Conservation (phyloP, 139 green algal species). For the Chlamydomonas urium region DNA sequence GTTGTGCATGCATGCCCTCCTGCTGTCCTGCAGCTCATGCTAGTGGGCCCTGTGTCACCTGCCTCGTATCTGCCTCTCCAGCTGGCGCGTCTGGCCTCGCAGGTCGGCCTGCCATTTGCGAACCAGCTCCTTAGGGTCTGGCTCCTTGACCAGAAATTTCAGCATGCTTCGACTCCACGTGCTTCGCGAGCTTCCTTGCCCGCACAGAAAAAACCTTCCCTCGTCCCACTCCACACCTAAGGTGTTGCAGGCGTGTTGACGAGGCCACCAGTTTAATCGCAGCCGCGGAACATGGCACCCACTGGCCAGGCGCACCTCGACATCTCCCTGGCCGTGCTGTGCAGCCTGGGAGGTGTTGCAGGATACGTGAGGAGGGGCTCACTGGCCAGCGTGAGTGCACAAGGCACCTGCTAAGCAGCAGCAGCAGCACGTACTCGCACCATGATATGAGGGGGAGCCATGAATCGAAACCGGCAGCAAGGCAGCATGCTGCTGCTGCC, state of each 20-base stretch:
- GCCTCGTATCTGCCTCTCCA: slow-evolving; percentile 52
- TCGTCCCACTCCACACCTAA: no score
- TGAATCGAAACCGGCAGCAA: not conserved
- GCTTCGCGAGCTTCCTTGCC: no score
- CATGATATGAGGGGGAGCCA: not conserved
- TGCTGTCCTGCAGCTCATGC: no score
- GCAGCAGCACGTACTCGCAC: not conserved
- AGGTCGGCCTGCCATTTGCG: slow-evolving; percentile 53
- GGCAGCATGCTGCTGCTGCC: not conserved
- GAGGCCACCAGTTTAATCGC: no score
- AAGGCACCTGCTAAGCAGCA: not conserved
- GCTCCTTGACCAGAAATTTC: slow-evolving; percentile 13
- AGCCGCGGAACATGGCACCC: not conserved
- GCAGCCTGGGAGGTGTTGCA: not conserved
- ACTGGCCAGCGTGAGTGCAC: not conserved
- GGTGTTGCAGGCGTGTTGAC: no score
- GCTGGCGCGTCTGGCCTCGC: slow-evolving; percentile 35
- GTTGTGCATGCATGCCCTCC: no score
- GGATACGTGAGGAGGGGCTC: not conserved
- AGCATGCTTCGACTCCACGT: not conserved
- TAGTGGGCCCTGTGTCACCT: not conserved
- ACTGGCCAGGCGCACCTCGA: not conserved
- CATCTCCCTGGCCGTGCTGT: not conserved
- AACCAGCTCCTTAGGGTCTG: slow-evolving; percentile 46
- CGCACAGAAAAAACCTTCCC: no score